Conservation (phyloP, 176 grass and related monocot genomes). For the Pharus latifolius region DNA sequence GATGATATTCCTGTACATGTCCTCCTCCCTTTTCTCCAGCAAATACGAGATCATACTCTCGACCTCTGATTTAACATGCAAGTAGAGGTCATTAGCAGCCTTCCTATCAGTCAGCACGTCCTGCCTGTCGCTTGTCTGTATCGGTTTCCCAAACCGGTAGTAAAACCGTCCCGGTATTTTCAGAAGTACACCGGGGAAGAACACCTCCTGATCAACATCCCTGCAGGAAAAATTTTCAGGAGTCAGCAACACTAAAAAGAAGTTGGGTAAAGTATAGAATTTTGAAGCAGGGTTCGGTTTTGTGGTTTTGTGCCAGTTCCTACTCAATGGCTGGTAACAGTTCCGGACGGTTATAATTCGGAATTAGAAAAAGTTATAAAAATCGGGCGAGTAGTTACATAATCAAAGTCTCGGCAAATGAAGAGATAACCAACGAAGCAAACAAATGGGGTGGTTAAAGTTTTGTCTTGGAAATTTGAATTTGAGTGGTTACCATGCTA, state of each 20-base stretch:
- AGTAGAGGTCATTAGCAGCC: constrained; percentile 26
- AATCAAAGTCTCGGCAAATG: too few relatives aligned
- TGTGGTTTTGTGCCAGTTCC: too few relatives aligned
- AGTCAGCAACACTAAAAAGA: background rate
- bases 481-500: too few relatives aligned
- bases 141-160: constrained; percentile 69
- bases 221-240: background rate
- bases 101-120: constrained; percentile 32
- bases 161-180: constrained; percentile 60
- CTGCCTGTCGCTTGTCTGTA: constrained; percentile 22
- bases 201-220: constrained; percentile 38
- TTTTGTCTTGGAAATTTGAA: too few relatives aligned
- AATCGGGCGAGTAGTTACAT: too few relatives aligned
- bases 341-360: too few relatives aligned
- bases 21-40: constrained; percentile 53
- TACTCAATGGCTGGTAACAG: too few relatives aligned
- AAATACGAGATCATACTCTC: constrained; percentile 40
- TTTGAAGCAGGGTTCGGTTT: too few relatives aligned
- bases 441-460: too few relatives aligned
- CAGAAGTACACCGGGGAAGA: constrained; percentile 29
- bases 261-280: background rate
- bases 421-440: too few relatives aligned
- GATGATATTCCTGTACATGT: constrained; percentile 41
- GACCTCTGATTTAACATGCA: constrained; percentile 59
- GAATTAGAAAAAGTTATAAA: too few relatives aligned